A percentile compares a stretch with the other conserved stretches of the same genome.
phyloP scores from a whole-genome alignment of 1,139 yeast genomes.

The Diutina mesorugosa region DNA sequence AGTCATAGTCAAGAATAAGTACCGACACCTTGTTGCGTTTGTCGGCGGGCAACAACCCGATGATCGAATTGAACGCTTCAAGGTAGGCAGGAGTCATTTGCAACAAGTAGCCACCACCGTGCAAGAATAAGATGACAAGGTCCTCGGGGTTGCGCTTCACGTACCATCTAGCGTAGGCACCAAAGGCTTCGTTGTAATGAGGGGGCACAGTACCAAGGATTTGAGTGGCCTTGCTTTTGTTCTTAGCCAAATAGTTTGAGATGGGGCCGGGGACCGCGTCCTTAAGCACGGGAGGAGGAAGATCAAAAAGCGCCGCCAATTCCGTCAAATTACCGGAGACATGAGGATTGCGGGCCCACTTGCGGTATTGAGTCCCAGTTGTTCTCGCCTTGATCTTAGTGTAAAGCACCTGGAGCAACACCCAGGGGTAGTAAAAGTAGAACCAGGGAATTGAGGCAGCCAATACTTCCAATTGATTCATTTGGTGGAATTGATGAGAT shows the following conservation, averaged over 20 bases:
- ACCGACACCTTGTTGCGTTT: slow-evolving; percentile 17
- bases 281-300: background rate
- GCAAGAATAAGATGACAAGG: slow-evolving; percentile 26
- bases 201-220: background rate
- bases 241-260: background rate
- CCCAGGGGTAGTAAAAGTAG: background rate
- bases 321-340: background rate
- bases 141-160: slow-evolving; percentile 10
- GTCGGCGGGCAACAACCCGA: slow-evolving; percentile 18
- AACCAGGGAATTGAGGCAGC: background rate
- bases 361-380: background rate
- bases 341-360: background rate
- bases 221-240: no score
- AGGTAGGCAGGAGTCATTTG: slow-evolving; percentile 23
- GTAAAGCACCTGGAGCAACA: background rate
- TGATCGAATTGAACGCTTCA: slow-evolving; percentile 16
- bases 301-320: background rate
- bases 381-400: background rate
- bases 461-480: background rate
- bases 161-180: background rate
- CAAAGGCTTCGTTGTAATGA: background rate
- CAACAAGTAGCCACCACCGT: slow-evolving; percentile 32
- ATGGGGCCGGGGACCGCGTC: background rate
- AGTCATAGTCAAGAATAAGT: slow-evolving; percentile 25
- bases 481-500: background rate